Base-by-base conservation (phyloP, 192 early-diverging fungal genomes). In the Umbelopsis vinacea region DNA sequence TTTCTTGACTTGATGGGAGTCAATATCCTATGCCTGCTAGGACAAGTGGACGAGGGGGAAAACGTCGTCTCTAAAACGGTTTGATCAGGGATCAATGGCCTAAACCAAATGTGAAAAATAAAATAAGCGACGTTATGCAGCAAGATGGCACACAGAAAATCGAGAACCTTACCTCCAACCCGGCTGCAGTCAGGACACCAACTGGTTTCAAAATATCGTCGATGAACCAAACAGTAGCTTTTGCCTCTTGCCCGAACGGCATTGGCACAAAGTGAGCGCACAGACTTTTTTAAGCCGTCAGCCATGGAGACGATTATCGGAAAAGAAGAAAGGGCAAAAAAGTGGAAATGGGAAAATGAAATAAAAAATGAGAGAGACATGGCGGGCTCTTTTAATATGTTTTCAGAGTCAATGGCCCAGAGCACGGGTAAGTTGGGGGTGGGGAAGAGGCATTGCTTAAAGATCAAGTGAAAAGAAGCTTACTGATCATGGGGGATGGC, bases 161-260 rank as follows among this genome's bases (percentile, higher is more conserved):
- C 0, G n/a, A 22, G 47, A 40, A 73, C 71, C 69, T n/a, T 70
- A 75, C 74, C 22, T 22, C 68, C 70, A 26, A 47, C 22, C 29
- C 74, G 68, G 24, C 68, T 69, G 66, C 74, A 76, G 47, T 76
- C 76, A 45, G 76, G 76, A 47, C 76, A 78, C 72, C 63, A 78
- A 15, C 72, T 74, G 26, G 76, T 78, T 57, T 78, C 76, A 67
- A 73, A 78, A 50, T 78, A 78, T 29, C 76, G 68, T 29, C 76
- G 47, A 54, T 78, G 76, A 10, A 78, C 45, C 23, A 78, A 60
- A 53, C 76, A 78, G 22, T 78, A 78, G 57, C 68, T 78, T 35
- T 78, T 78, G 45, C 76, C 71, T 63, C 57, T 63, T 63, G 57
- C 24, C 4, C 57, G 57, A 17, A 63, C 33, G 33, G 15, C 12